Base-by-base conservation (phyloP, 2,329 filamentous ascomycete genomes). In the Fusarium succisae region DNA sequence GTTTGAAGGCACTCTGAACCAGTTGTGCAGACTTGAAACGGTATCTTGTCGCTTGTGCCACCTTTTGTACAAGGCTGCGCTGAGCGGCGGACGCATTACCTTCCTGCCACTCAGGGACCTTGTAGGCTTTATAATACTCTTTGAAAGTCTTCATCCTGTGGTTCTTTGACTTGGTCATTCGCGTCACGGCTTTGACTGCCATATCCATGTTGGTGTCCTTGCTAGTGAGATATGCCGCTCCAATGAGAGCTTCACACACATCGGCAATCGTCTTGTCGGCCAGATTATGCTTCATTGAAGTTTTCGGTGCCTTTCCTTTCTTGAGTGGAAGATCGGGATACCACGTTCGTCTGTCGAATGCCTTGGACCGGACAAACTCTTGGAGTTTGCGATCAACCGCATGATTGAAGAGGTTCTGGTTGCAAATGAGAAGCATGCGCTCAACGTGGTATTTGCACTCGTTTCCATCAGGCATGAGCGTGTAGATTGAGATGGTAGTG, bases 161-260 rank as follows among this genome's bases (percentile, higher is more conserved):
- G 58, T 92, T 90, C 13, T 87, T 83, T 78, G 88, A 91, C 44
- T 89, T 88, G 30, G 96, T 93, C 57, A 98, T 86, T 55, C 86
- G 87, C 2, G 91, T 92, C 28, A 95, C 93, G 3, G 90, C 88
- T 71, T 85, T 84, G 26, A 92, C 87, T 1, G 90, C 90, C 79
- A 89, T 80, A 78, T 92, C 87, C 77, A 91, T 87, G 65, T 83
- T 80, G 3, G 78, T 78, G 10, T 84, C 77, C 13, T 83, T 77
- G 8, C 82, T 82, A 1, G 86, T 87, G 44, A 93, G 82, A 58
- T 92, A 91, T 0, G 95, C 92, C 6, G 96, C 96, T 11, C 96
- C 96, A 54, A 99, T 98, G 64, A 98, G 84, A 1, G 96, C 96
- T 80, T 98, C 96, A 69, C 94, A 98, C 2, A 98, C 95, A 81